Conservation (phyloP, 768 basidiomycete genomes). For the Tylopilus sp. region DNA sequence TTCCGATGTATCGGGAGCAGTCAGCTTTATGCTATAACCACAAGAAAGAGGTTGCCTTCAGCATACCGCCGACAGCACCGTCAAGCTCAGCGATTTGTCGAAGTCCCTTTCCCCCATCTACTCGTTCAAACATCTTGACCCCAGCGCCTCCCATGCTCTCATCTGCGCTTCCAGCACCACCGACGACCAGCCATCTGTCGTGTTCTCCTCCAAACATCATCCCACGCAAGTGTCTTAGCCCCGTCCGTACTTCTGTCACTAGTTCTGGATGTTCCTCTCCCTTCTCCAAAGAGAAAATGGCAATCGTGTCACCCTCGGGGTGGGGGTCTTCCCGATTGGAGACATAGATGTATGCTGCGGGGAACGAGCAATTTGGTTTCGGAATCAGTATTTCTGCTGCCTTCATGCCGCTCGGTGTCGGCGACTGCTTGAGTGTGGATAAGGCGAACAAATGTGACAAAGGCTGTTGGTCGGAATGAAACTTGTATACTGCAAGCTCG, state of each 20-base stretch:
- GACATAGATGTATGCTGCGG: slow-evolving; percentile 60
- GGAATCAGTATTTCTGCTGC: slow-evolving; percentile 72
- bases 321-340: slow-evolving; percentile 76
- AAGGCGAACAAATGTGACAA: slow-evolving; percentile 39
- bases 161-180: slow-evolving; percentile 46
- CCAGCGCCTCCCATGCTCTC: slow-evolving; percentile 64
- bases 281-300: slow-evolving; percentile 57
- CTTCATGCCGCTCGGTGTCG: slow-evolving; percentile 48
- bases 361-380: slow-evolving; percentile 45
- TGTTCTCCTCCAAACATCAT: slow-evolving; percentile 65
- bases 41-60: slow-evolving; percentile 34
- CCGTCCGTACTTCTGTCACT: slow-evolving; percentile 62
- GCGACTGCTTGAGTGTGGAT: slow-evolving; percentile 47
- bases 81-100: slow-evolving; percentile 48
- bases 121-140: slow-evolving; percentile 66
- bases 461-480: slow-evolving; percentile 41
- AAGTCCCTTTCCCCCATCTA: slow-evolving; percentile 54
- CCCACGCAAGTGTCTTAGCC: slow-evolving; percentile 66
- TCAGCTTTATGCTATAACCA: slow-evolving; percentile 24
- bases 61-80: slow-evolving; percentile 33
- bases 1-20: not conserved
- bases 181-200: slow-evolving; percentile 59
- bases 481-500: slow-evolving; percentile 51
- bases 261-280: slow-evolving; percentile 43
- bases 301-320: slow-evolving; percentile 66